Evolutionary conservation across 768 basidiomycete genomes (phyloP).

Genomic region (Phylloporus scabripes): DNA sequence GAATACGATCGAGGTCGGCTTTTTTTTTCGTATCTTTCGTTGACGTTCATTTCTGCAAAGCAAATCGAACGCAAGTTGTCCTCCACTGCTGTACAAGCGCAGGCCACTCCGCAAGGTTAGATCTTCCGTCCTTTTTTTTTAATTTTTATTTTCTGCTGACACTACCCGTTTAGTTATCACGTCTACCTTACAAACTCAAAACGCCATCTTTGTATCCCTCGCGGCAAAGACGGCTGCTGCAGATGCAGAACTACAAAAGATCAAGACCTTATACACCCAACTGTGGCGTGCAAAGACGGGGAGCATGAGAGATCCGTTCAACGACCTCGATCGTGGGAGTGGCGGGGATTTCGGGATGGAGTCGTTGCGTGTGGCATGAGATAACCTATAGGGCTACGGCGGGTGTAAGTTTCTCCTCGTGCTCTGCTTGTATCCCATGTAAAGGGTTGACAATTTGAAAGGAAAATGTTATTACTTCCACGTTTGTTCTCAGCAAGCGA

Average conservation of each 20-base stretch:
- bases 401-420: background rate
- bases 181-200: conserved; percentile 74
- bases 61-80: conserved; percentile 77
- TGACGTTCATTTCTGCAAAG: conserved; percentile 6
- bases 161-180: conserved; percentile 50
- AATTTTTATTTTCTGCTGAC: background rate
- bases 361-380: conserved; percentile 11
- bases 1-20: conserved; percentile 65
- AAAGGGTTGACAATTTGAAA: background rate
- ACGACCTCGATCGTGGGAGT: conserved; percentile 39
- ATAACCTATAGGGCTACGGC: background rate
- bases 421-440: background rate
- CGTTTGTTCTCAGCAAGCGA: background rate
- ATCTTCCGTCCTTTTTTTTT: background rate
- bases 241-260: conserved; percentile 69
- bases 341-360: conserved; percentile 43
- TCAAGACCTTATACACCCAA: conserved; percentile 70
- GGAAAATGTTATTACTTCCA: background rate
- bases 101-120: conserved; percentile 71
- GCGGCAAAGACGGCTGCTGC: conserved; percentile 72
- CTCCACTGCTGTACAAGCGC: conserved; percentile 56
- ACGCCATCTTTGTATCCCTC: conserved; percentile 68
- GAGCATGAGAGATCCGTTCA: conserved; percentile 80
- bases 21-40: background rate
- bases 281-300: conserved; percentile 77